Evolutionary conservation across 305 asterid genomes (phyloP).

Genomic region (Solanum chacoense): DNA sequence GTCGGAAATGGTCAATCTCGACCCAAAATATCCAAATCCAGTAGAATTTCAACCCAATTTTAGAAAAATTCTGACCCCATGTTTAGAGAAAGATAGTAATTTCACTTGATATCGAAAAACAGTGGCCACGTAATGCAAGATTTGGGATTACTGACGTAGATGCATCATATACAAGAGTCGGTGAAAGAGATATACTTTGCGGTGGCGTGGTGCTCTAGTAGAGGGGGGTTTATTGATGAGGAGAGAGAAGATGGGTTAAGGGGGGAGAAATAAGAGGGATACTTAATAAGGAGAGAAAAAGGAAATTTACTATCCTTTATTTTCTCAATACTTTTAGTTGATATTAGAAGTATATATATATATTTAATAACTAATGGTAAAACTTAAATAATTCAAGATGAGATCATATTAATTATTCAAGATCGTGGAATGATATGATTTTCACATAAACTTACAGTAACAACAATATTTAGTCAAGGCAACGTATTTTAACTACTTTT

Average conservation of each 20-base stretch:
- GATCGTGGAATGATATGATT: background rate
- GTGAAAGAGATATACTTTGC: background rate
- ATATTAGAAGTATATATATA: no score
- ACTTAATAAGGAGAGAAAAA: no score
- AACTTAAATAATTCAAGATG: background rate
- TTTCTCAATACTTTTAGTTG: background rate
- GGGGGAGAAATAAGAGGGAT: no score
- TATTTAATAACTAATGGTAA: background rate
- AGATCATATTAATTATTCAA: background rate
- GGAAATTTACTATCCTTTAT: no score
- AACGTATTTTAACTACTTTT: no score
- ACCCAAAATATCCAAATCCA: background rate
- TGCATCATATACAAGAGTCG: background rate
- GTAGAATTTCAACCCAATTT: background rate
- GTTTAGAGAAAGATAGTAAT: background rate
- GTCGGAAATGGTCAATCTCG: background rate
- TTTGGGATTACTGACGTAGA: background rate
- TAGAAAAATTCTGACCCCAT: background rate
- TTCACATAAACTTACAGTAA: background rate
- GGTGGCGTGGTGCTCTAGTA: no score
- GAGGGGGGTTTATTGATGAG: no score
- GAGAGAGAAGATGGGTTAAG: no score
- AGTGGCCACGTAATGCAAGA: background rate
- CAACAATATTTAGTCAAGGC: background rate
- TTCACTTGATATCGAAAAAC: background rate